Evolutionary conservation across 208 protist species (phyloP).

Genomic region (Leishmania mexicana): DNA sequence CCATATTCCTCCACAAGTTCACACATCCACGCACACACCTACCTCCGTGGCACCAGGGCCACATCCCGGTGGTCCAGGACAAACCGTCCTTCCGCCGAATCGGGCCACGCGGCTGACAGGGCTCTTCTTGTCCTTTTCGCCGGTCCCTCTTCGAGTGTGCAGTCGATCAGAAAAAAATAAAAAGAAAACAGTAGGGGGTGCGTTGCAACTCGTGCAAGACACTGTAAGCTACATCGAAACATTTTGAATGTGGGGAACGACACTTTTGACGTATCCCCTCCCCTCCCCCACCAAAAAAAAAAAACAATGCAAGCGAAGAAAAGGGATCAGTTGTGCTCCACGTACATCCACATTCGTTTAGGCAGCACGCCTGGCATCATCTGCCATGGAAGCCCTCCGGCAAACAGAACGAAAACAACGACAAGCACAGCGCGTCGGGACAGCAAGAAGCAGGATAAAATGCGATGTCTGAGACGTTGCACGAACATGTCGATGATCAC

Average conservation of each 20-base stretch:
- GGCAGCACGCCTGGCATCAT: not conserved
- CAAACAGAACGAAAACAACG: not conserved
- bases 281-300: not conserved
- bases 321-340: not conserved
- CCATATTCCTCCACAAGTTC: too few species aligned
- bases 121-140: not conserved
- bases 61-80: not conserved
- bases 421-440: not conserved
- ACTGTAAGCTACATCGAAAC: not conserved
- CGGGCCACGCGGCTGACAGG: too few species aligned
- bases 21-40: not conserved
- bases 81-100: not conserved
- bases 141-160: not conserved
- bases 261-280: not conserved
- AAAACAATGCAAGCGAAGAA: not conserved
- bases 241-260: too few species aligned
- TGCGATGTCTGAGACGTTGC: not conserved
- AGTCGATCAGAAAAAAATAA: not conserved
- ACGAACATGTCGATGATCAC: not conserved
- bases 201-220: not conserved
- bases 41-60: not conserved
- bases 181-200: not conserved
- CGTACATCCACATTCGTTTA: not conserved
- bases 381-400: not conserved
- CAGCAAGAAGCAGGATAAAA: not conserved